A percentile compares a stretch with the other conserved stretches of the same genome.
These are phyloP conservation scores for Gossypium herbaceum DNA, from an alignment of 345 rosid genomes.

Conservation along the genomic window DNA sequence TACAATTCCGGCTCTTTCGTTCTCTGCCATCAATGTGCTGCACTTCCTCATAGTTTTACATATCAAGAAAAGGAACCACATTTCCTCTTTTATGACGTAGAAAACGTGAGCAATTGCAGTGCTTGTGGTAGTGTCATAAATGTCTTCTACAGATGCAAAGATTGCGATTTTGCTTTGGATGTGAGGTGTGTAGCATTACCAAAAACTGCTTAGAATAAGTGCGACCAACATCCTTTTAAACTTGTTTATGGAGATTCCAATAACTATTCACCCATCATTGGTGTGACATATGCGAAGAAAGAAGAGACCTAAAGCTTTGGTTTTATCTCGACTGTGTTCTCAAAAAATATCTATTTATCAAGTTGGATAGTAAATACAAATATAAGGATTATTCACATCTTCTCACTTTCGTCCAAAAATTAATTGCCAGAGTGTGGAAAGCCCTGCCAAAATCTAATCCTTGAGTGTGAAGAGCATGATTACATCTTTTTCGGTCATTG, in stretches of 20 bases:
- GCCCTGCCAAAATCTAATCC: neutral
- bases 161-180: no score
- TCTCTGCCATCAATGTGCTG: neutral
- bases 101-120: no score
- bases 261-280: neutral
- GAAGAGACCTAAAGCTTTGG: conserved; percentile 12
- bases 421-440: neutral
- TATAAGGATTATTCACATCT: neutral
- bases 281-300: conserved; percentile 21
- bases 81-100: no score
- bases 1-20: neutral
- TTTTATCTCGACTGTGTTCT: conserved; percentile 7
- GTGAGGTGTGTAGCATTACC: no score
- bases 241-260: no score
- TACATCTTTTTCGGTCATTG: neutral
- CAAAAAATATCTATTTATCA: neutral
- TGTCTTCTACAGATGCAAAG: no score
- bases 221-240: no score
- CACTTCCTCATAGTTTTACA: conserved; percentile 5
- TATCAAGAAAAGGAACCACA: no score
- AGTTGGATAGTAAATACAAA: neutral
- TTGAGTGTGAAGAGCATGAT: neutral
- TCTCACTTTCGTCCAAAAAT: neutral
- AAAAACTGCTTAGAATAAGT: no score
- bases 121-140: no score